Percentiles rank a stretch among this genome's conserved stretches.
These are phyloP conservation scores for Fusarium robinianum DNA, from an alignment of 2,329 filamentous ascomycete genomes.

Conservation along the genomic window DNA sequence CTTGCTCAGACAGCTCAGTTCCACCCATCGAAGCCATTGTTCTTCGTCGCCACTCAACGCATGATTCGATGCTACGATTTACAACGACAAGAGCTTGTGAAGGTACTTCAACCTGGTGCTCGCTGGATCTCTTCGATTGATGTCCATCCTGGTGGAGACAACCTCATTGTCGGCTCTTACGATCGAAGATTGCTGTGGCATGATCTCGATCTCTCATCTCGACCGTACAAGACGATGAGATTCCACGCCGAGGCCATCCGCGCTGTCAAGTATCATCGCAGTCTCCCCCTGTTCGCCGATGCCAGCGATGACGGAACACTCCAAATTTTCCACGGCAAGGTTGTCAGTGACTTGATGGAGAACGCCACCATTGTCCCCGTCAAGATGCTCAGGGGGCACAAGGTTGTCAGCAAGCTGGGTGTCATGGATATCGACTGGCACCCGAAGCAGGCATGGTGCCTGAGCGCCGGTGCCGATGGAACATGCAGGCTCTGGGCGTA, in stretches of 20 bases:
- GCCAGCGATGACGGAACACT: slow-evolving; percentile 92
- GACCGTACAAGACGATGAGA: slow-evolving; percentile 94
- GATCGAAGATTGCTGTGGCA: slow-evolving; percentile 95
- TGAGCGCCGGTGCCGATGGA: slow-evolving; percentile 92
- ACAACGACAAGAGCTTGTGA: slow-evolving; percentile 86
- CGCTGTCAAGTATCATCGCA: slow-evolving; percentile 83
- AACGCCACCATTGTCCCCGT: slow-evolving; percentile 95
- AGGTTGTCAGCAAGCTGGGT: slow-evolving; percentile 81
- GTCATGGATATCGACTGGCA: slow-evolving; percentile 98
- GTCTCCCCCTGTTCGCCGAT: slow-evolving; percentile 86
- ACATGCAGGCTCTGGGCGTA: slow-evolving; percentile 83
- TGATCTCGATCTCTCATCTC: slow-evolving; percentile 86
- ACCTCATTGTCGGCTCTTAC: slow-evolving; percentile 92
- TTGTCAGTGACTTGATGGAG: slow-evolving; percentile 92
- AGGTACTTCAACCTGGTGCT: slow-evolving; percentile 90
- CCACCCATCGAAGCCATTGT: slow-evolving; percentile 88
- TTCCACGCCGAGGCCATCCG: slow-evolving; percentile 94
- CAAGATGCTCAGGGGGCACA: slow-evolving; percentile 91
- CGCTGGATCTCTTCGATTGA: slow-evolving; percentile 94
- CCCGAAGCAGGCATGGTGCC: slow-evolving; percentile 88
- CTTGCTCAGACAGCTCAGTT: slow-evolving; percentile 88
- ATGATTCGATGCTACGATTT: slow-evolving; percentile 94
- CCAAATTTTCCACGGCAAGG: slow-evolving; percentile 96
- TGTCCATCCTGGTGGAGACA: slow-evolving; percentile 90
- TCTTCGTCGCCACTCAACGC: slow-evolving; percentile 95